Base-by-base conservation (phyloP, 192 early-diverging fungal species). In the Backusella tuberculispora region DNA sequence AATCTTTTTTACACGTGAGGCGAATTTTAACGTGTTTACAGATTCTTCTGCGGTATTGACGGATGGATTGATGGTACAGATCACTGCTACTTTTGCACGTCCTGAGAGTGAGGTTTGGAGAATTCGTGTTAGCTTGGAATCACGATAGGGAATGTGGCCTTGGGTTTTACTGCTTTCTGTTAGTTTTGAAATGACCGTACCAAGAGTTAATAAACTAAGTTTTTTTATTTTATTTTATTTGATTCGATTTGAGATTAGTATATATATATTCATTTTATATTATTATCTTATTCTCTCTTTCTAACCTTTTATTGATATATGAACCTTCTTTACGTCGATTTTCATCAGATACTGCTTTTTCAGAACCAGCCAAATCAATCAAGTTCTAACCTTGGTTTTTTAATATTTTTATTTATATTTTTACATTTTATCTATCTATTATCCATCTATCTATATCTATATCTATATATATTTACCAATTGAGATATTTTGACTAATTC, bases 121-220 rank as follows among this genome's bases (percentile, higher is more conserved):
- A 29, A 99, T 95, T 24, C 98, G 86, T 2, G 98, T 99, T 48
- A 99, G 80, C 73, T 98, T 98, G 0, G 97, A 98, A 77, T 99
- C 98, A 42, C 98, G 93, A 82, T 94, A 99, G 1, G 98, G 98
- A 64, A 99, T 94, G 82, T 98, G 97, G 1, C 87, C 88, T 24
- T 43, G 24, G 26, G 38, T 71, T 69, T 84, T 86, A 83, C 75
- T 80, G 42, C 83, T 85, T 53, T 95, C 94, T 2, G 97, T 95
- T 21, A 99, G 76, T 71, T 95, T 93, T 0, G 90, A 90, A 80
- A 99, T 99, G 56, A 99, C 97, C 0, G 92, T 97, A 53, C 95
- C 96, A 4, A 99, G 86, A 9, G 97, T 91, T 66, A 97, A 80
- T 29, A 99, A 83, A 13, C 90, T 89, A 34, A 14, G 43, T 19